Base-by-base conservation (phyloP, 441 rosid genomes). In the Adansonia gregorii region DNA sequence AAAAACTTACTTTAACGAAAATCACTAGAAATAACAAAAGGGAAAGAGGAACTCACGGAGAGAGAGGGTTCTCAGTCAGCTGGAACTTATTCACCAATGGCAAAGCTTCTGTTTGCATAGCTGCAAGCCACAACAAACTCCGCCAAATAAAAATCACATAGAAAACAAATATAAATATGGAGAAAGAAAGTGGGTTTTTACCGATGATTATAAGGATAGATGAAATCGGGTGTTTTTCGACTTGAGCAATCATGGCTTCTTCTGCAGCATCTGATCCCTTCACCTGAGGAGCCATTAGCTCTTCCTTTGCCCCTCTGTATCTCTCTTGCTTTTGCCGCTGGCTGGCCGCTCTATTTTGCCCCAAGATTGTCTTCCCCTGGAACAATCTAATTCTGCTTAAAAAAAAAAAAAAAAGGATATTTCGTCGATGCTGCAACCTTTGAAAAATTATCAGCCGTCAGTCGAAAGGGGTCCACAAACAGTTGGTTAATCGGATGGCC, bases 61-160 rank as follows among this genome's bases (percentile, higher is more conserved):
- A 75, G 41, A 82, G 84, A 22, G 79, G 85, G 77, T 90, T 84
- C 80, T 89, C 90, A 24, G 81, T 74, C 65, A 93, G 90, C 80
- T 89, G 82, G 71, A 94, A 85, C 85, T 79, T 87, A 80, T 88
- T 85, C 61, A 93, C 97, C 81, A 94, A 67, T 76, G 97, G 97
- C 81, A 85, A 60, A 63, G 98, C 97, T 83, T 94, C 97, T 66
- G 93, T 85, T 82, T 94, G 95, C 97, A 94, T 94, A 84, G 96
- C 98, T 93, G 76, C 77, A 73, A 63, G 11, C 14, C 65, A 2
- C 58, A 71, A 52, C 19, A 54, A 49, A n/a, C 48, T 24, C 3
- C 6, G 20, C 3, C 22, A 45, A 9, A 81, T 39, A 60, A 48
- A 48, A 66, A 45, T 19, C 51, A 55, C 45, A n/a, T 74, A 14